Evolutionary conservation across 345 rosid species (phyloP).

Genomic region (Noccaea caerulescens): DNA sequence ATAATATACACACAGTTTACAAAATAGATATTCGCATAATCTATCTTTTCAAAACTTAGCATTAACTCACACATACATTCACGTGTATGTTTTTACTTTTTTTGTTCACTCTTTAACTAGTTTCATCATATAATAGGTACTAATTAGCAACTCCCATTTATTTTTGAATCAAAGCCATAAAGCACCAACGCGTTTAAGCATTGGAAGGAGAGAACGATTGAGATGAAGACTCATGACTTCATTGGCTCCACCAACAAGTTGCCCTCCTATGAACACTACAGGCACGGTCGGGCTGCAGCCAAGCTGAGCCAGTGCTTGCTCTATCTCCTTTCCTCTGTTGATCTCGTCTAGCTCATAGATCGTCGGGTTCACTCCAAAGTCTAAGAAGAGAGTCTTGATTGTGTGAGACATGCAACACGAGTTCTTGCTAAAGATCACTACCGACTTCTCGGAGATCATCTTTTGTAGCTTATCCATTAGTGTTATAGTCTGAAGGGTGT

Average conservation of each 20-base stretch:
- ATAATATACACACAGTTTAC: slow-evolving; percentile 5
- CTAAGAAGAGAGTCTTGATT: slow-evolving; percentile 62
- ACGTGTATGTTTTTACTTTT: neutral
- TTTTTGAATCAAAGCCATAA: neutral
- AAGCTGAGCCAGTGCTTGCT: slow-evolving; percentile 68
- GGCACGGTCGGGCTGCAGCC: slow-evolving; percentile 76
- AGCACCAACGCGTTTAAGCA: slow-evolving; percentile 45
- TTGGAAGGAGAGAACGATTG: slow-evolving; percentile 66
- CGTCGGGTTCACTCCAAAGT: slow-evolving; percentile 70
- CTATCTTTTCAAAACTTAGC: slow-evolving; percentile 28
- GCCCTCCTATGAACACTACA: slow-evolving; percentile 74
- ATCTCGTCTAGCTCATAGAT: slow-evolving; percentile 78
- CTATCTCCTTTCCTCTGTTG: slow-evolving; percentile 64
- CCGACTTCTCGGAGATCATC: slow-evolving; percentile 70
- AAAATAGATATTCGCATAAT: slow-evolving; percentile 23
- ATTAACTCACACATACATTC: slow-evolving; percentile 10
- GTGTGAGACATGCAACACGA: slow-evolving; percentile 77
- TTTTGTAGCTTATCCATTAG: slow-evolving; percentile 60
- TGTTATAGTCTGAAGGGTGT: neutral
- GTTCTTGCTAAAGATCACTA: slow-evolving; percentile 80
- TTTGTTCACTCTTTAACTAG: neutral
- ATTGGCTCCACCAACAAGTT: slow-evolving; percentile 79
- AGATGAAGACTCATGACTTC: slow-evolving; percentile 61
- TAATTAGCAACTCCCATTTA: neutral
- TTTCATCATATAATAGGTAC: neutral